A percentile compares a stretch with the other conserved stretches of the same genome.
These are phyloP conservation scores for Schwanniomyces etchellsii DNA, from an alignment of 1,139 yeast genomes.

Conservation along the genomic window DNA sequence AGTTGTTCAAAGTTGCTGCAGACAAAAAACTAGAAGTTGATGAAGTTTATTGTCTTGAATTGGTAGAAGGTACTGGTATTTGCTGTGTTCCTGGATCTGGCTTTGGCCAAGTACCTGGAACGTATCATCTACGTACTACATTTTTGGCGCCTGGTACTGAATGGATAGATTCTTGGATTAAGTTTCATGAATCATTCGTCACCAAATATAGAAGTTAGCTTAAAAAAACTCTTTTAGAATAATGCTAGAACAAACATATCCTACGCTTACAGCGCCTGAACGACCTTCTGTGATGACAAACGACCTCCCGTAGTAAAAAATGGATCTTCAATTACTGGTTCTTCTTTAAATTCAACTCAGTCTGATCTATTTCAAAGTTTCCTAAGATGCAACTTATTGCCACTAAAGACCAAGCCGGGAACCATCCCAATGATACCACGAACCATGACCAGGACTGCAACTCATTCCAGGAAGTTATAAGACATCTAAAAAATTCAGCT, in stretches of 20 bases:
- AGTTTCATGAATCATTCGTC: slow-evolving; percentile 72
- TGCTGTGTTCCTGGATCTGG: slow-evolving; percentile 98
- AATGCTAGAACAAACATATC: too few relatives aligned
- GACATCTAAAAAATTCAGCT: slow-evolving; percentile 37
- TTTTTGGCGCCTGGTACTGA: slow-evolving; percentile 92
- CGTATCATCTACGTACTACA: slow-evolving; percentile 91
- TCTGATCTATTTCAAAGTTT: slow-evolving; percentile 14
- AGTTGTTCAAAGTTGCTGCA: slow-evolving; percentile 58
- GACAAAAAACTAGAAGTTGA: slow-evolving; percentile 59
- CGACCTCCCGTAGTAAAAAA: background rate
- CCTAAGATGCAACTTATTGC: slow-evolving; percentile 29
- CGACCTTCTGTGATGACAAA: background rate
- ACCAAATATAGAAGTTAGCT: slow-evolving; percentile 34
- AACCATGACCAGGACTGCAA: slow-evolving; percentile 88
- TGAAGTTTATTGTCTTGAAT: slow-evolving; percentile 78
- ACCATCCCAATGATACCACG: slow-evolving; percentile 69
- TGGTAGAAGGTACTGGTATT: slow-evolving; percentile 86
- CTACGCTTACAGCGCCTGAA: background rate
- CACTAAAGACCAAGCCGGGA: slow-evolving; percentile 70
- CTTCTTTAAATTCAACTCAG: slow-evolving; percentile 7
- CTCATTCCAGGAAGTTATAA: slow-evolving; percentile 61
- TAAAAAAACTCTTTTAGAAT: background rate
- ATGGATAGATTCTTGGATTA: slow-evolving; percentile 73
- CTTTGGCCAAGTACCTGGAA: slow-evolving; percentile 85
- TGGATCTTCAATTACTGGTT: slow-evolving; percentile 1